Evolutionary conservation across 495 filamentous ascomycete genomes (phyloP).

Genomic region (Paragyromitra xinjiangensis): DNA sequence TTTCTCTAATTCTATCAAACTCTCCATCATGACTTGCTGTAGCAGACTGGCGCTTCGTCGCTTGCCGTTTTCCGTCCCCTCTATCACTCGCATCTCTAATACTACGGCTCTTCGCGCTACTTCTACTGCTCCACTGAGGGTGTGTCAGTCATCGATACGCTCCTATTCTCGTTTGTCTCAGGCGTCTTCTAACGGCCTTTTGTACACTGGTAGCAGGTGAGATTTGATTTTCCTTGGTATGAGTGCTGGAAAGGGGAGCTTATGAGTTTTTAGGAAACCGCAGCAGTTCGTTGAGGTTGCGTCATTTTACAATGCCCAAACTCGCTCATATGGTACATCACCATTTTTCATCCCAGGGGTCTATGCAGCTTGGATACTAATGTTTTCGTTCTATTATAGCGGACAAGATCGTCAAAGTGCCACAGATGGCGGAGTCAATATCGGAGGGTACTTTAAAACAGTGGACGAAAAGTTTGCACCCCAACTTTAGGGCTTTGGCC

Average conservation of each 20-base stretch:
- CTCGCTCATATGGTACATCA: slow-evolving; percentile 54
- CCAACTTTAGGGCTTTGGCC: slow-evolving; percentile 4
- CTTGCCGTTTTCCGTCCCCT: slow-evolving; percentile 30
- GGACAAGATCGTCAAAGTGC: slow-evolving; percentile 88
- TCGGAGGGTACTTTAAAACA: slow-evolving; percentile 97
- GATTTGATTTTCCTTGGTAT: slow-evolving; percentile 10
- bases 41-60: slow-evolving; percentile 52
- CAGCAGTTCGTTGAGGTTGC: slow-evolving; percentile 45
- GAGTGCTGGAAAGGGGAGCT: slow-evolving; percentile 7
- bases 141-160: slow-evolving; percentile 39
- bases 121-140: neutral
- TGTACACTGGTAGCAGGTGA: slow-evolving; percentile 34
- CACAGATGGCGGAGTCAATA: slow-evolving; percentile 98
- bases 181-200: slow-evolving; percentile 37
- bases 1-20: neutral
- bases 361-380: slow-evolving; percentile 17
- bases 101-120: slow-evolving; percentile 29
- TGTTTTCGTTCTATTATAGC: slow-evolving; percentile 26
- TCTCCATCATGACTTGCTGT: slow-evolving; percentile 39
- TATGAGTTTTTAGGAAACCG: slow-evolving; percentile 44
- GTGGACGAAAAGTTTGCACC: slow-evolving; percentile 78
- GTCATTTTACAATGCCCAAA: slow-evolving; percentile 51
- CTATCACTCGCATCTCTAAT: slow-evolving; percentile 25
- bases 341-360: neutral
- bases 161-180: slow-evolving; percentile 52